Evolutionary conservation across 768 basidiomycete species (phyloP).

Genomic region (Lepiota venenata): DNA sequence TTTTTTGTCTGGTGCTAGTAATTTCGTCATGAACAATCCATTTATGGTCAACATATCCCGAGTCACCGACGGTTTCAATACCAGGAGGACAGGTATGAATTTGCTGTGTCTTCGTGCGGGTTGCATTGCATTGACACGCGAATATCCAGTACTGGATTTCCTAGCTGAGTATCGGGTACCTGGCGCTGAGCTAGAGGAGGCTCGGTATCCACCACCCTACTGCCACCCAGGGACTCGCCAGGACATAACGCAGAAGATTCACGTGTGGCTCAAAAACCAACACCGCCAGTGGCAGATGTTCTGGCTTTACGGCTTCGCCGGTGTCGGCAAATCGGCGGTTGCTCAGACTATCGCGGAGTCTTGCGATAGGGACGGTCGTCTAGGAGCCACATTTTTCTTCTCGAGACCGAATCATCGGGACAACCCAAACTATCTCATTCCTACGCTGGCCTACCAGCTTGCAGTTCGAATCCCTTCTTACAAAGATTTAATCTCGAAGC

Average conservation of each 20-base stretch:
- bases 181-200: background rate
- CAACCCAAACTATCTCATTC: background rate
- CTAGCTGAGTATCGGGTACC: background rate
- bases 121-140: too few relatives aligned
- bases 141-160: background rate
- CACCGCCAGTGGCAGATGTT: background rate
- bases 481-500: background rate
- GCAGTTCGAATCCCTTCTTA: background rate
- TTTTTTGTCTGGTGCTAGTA: too few relatives aligned
- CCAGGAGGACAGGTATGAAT: too few relatives aligned
- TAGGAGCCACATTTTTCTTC: constrained; percentile 8
- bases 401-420: background rate
- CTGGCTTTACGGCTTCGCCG: constrained; percentile 9
- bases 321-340: constrained; percentile 11
- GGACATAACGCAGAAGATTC: background rate
- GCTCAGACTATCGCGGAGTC: constrained; percentile 3
- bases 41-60: too few relatives aligned
- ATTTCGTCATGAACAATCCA: too few relatives aligned
- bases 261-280: background rate
- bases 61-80: too few relatives aligned
- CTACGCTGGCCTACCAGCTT: constrained; percentile 10
- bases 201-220: background rate
- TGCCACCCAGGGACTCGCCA: background rate
- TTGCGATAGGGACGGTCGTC: background rate
- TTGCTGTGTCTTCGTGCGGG: too few relatives aligned